Conservation (phyloP, 345 rosid species). For the Boechera retrofracta region DNA sequence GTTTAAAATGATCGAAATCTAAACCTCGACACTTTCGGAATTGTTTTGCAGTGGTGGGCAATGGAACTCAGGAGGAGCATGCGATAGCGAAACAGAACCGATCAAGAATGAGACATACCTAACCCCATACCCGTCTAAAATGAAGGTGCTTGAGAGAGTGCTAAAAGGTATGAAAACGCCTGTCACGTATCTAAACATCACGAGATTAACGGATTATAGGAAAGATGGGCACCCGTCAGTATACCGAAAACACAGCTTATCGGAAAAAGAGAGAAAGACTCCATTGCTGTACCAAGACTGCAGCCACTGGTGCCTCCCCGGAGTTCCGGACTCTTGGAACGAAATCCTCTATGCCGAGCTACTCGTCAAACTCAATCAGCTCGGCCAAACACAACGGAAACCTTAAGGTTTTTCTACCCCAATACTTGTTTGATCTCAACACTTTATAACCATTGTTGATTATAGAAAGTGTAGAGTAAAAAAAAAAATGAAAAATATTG, state of each 20-base stretch:
- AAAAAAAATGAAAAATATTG: conserved; percentile 7
- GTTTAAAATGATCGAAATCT: background rate
- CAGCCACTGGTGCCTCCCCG: conserved; percentile 96
- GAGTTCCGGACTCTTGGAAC: conserved; percentile 90
- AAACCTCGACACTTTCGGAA: background rate
- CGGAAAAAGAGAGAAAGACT: conserved; percentile 55
- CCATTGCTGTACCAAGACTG: conserved; percentile 78
- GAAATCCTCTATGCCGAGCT: conserved; percentile 81
- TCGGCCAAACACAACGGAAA: conserved; percentile 20
- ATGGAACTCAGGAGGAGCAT: conserved; percentile 98
- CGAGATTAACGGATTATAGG: conserved; percentile 83
- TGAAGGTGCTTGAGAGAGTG: conserved; percentile 78
- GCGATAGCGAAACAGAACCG: conserved; percentile 85
- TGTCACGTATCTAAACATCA: conserved; percentile 83
- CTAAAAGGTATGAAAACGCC: conserved; percentile 76
- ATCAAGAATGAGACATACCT: conserved; percentile 79
- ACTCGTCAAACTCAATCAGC: conserved; percentile 50
- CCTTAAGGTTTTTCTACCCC: conserved; percentile 25
- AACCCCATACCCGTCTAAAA: conserved; percentile 67
- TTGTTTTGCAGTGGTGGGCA: conserved; percentile 83
- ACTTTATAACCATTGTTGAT: conserved; percentile 25
- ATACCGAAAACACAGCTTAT: conserved; percentile 61
- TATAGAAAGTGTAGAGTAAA: conserved; percentile 41
- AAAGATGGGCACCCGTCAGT: conserved; percentile 95
- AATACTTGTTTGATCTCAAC: conserved; percentile 34